Conservation (phyloP, 257 asterid species). For the Vinca minor region DNA sequence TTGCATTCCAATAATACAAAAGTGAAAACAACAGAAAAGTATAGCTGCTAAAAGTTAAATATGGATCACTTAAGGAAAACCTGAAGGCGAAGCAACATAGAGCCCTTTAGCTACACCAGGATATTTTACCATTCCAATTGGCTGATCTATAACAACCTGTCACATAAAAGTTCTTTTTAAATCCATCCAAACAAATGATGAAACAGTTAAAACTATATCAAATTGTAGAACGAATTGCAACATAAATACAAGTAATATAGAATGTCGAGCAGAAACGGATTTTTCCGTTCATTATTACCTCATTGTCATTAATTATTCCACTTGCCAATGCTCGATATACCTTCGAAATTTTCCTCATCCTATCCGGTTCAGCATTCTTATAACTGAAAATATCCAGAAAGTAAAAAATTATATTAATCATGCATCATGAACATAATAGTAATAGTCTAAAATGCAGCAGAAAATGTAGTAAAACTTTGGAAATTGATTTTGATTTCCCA, state of each 20-base stretch:
- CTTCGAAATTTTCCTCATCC: conserved; percentile 60
- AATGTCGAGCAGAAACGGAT: conserved; percentile 3
- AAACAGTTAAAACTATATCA: background rate
- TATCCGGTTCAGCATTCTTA: conserved; percentile 30
- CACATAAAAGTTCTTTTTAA: conserved; percentile 14
- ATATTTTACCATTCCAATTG: conserved; percentile 81
- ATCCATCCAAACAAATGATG: background rate
- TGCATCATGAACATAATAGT: background rate
- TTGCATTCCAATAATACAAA: conserved; percentile 6
- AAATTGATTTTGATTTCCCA: background rate
- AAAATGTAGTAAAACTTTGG: background rate
- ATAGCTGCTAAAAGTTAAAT: background rate
- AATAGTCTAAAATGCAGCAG: conserved; percentile 1
- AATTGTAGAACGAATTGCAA: background rate
- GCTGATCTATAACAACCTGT: conserved; percentile 70
- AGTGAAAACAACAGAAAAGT: background rate
- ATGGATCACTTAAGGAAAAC: conserved; percentile 24
- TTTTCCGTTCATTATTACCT: conserved; percentile 37
- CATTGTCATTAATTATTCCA: conserved; percentile 57
- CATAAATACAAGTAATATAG: background rate
- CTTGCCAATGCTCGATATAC: conserved; percentile 75
- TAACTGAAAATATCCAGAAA: conserved; percentile 25
- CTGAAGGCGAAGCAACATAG: conserved; percentile 90
- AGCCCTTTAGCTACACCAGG: conserved; percentile 94
- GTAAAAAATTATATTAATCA: background rate